Evolutionary conservation across 768 basidiomycete species (phyloP), one percentile per base, ranked within the genome.

Genomic region (Russula griseocarnosa): DNA sequence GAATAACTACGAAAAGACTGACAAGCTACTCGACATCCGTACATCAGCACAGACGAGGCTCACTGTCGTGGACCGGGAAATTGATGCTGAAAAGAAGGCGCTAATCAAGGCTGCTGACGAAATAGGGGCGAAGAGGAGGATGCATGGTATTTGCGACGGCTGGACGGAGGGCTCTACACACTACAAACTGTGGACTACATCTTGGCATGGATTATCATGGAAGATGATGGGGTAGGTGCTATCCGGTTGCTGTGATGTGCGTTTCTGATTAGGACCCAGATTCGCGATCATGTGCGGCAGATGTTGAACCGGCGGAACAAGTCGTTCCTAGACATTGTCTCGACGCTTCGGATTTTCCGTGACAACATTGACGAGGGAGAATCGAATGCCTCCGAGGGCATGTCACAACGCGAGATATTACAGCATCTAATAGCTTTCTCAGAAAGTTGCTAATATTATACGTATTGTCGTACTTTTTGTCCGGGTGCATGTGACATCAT

Each of bases 101-200:
- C 75, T 85, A 58, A 62, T 79, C 26, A 79, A 78, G 26, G 82
- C 85, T 42, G 83, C 81, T 1, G 88, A 88, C 51, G 80, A 81
- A 58, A 69, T 85, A 5, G 78, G 76, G 71, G 79, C 18, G 88
- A 88, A 36, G 82, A 88, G 63, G 86, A 90, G 69, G 87, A 92
- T 34, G 67, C 81, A 20, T 90, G 86, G 80, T 98, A 98, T 77
- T 77, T 97, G n/a, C 85, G 87, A 36, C 83, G 89, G 60, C 76
- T 98, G 40, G 94, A 97, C 62, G 86, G 86, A 2, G 97, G 97
- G 0, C 75, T 97, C 50, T 94, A 90, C 71, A 89, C 88, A 1
- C 75, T 98, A 9, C 96, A 98, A 71, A 93, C 87, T 20, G 83
- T 93, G 46, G 96, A 98, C 74, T 98, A 95, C 69, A 90, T 98